These are phyloP conservation scores for Aspergillus cristatus DNA, from an alignment of 495 filamentous ascomycete species.

Conservation along the genomic window DNA sequence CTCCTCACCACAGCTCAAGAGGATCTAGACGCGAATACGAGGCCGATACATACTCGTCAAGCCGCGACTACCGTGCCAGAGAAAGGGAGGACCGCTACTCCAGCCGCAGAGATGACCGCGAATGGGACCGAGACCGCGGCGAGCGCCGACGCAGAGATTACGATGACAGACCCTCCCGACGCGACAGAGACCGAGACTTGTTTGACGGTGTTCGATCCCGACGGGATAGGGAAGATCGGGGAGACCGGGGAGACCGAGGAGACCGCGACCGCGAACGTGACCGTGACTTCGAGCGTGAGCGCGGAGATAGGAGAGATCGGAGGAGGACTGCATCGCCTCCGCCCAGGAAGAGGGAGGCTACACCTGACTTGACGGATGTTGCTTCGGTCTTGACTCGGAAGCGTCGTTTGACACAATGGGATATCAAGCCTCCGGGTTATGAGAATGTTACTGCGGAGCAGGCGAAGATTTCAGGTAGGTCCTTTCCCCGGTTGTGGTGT, in stretches of 20 bases:
- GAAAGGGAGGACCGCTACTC: slow-evolving; percentile 86
- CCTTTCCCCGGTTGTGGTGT: no score
- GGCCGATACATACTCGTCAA: slow-evolving; percentile 80
- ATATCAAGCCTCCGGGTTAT: slow-evolving; percentile 97
- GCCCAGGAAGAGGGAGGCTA: slow-evolving; percentile 85
- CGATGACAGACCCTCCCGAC: slow-evolving; percentile 49
- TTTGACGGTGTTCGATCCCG: slow-evolving; percentile 59
- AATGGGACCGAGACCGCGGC: slow-evolving; percentile 66
- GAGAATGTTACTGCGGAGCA: slow-evolving; percentile 98
- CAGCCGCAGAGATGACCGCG: slow-evolving; percentile 51
- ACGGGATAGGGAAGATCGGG: slow-evolving; percentile 45
- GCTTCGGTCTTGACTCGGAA: slow-evolving; percentile 69
- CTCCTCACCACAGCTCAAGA: slow-evolving; percentile 58
- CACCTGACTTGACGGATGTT: slow-evolving; percentile 85
- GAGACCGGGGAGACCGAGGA: slow-evolving; percentile 18
- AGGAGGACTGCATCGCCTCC: slow-evolving; percentile 73
- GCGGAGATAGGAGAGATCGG: slow-evolving; percentile 49
- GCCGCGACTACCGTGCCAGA: slow-evolving; percentile 79
- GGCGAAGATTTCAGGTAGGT: slow-evolving; percentile 86
- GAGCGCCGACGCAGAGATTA: slow-evolving; percentile 52
- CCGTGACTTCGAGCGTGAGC: slow-evolving; percentile 11
- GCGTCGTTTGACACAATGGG: slow-evolving; percentile 94
- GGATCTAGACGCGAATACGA: slow-evolving; percentile 56
- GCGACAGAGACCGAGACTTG: slow-evolving; percentile 47
- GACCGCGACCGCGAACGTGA: slow-evolving; percentile 26